Conservation (phyloP, 192 early-diverging fungal species). For the Coemansia sp. region DNA sequence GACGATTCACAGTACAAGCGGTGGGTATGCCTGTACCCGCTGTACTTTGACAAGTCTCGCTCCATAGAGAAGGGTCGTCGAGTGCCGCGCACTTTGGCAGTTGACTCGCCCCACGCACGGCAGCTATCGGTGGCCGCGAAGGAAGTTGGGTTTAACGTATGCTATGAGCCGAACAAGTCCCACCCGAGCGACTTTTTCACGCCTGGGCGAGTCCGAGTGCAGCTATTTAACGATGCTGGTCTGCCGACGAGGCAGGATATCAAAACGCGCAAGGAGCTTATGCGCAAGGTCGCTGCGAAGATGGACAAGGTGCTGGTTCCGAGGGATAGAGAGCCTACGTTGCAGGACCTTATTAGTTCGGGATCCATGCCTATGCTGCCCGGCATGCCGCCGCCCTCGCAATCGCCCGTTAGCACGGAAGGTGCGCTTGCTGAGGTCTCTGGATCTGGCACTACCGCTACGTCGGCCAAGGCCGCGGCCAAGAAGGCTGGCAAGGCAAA, state of each 20-base stretch:
- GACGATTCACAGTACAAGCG: slow-evolving; percentile 38
- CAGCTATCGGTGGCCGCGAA: slow-evolving; percentile 69
- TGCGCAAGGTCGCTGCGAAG: slow-evolving; percentile 21
- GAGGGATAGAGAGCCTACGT: slow-evolving; percentile 45
- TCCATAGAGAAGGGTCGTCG: slow-evolving; percentile 65
- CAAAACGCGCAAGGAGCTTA: slow-evolving; percentile 56
- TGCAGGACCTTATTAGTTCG: slow-evolving; percentile 50
- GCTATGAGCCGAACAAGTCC: slow-evolving; percentile 67
- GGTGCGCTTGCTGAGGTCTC: background rate
- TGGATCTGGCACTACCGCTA: slow-evolving; percentile 1
- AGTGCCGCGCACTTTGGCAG: slow-evolving; percentile 57
- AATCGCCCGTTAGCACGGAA: background rate
- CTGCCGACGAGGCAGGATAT: slow-evolving; percentile 53
- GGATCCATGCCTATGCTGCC: slow-evolving; percentile 45
- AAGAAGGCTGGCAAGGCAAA: slow-evolving; percentile 45
- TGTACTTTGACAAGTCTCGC: slow-evolving; percentile 68
- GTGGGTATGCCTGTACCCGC: slow-evolving; percentile 76
- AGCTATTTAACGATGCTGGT: slow-evolving; percentile 57
- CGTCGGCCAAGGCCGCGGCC: background rate
- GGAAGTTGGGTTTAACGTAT: slow-evolving; percentile 61
- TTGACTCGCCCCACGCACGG: slow-evolving; percentile 63
- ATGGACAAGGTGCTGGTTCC: slow-evolving; percentile 24
- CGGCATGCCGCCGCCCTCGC: slow-evolving; percentile 26
- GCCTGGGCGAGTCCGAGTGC: slow-evolving; percentile 68
- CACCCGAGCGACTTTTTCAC: slow-evolving; percentile 75